These are phyloP conservation scores for Castanospermum australe DNA, from an alignment of 306 rosid species.

Conservation along the genomic window DNA sequence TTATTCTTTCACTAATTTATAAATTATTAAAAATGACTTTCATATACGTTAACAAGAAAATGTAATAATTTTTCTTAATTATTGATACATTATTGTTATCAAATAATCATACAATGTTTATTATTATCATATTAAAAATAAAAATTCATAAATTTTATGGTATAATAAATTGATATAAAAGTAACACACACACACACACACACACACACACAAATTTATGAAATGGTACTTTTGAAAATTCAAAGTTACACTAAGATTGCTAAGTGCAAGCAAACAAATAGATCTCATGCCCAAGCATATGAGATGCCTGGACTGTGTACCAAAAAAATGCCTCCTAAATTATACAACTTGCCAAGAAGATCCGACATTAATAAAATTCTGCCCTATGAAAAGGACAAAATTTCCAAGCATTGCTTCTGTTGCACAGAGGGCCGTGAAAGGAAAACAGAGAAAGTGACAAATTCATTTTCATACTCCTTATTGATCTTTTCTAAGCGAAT, in stretches of 20 bases:
- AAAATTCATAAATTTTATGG: no score
- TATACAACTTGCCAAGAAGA: background rate
- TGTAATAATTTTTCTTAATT: background rate
- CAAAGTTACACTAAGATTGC: background rate
- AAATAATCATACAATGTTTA: no score
- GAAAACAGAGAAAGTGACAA: constrained; percentile 2
- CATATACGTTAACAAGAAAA: background rate
- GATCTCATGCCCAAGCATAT: background rate
- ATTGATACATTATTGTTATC: background rate
- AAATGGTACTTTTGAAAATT: background rate
- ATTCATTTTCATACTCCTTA: background rate
- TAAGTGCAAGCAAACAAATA: constrained; percentile 5
- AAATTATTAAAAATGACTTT: background rate
- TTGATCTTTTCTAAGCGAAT: background rate
- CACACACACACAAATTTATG: no score
- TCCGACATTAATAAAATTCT: background rate
- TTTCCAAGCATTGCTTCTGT: background rate
- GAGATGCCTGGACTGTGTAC: background rate
- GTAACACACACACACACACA: no score
- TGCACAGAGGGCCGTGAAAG: background rate
- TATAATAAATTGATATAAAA: no score
- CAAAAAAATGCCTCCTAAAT: background rate
- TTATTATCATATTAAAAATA: no score
- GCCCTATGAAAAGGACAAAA: background rate
- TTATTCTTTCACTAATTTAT: background rate